A percentile compares a stretch with the other conserved stretches of the same genome.
These are phyloP conservation scores for Botrytis galanthina DNA, from an alignment of 2,329 filamentous ascomycete species.

Conservation along the genomic window DNA sequence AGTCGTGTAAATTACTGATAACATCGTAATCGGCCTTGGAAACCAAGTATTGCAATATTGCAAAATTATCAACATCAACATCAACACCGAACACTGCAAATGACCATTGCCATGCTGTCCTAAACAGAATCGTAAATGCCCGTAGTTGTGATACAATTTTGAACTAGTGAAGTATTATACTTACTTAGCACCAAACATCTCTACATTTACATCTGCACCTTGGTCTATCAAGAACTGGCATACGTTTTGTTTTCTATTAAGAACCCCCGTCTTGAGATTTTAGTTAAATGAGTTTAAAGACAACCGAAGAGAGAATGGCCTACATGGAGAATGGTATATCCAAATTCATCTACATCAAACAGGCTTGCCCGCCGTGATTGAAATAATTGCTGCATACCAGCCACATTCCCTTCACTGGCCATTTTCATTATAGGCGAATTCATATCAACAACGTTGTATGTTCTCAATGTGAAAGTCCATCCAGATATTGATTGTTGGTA, in stretches of 20 bases:
- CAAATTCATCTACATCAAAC: fast-evolving
- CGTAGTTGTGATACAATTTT: background rate
- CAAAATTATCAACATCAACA: background rate
- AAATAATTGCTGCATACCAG: background rate
- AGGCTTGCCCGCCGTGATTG: background rate
- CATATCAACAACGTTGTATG: fast-evolving
- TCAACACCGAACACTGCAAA: fast-evolving
- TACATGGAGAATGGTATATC: fast-evolving
- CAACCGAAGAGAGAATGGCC: fast-evolving
- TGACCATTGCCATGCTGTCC: background rate
- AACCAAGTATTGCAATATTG: background rate
- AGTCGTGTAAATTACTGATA: background rate
- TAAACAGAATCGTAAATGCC: background rate
- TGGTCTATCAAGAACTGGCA: background rate
- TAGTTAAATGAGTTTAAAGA: background rate
- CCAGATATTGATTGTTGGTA: background rate
- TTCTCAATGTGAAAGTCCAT: background rate
- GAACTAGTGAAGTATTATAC: fast-evolving
- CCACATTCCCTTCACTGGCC: fast-evolving
- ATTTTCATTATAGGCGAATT: fast-evolving
- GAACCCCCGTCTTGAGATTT: fast-evolving
- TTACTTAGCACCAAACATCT: fast-evolving
- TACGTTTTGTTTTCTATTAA: fast-evolving
- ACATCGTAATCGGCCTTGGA: background rate
- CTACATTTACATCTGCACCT: background rate